Conservation (phyloP, 1,139 yeast genomes). For the Wickerhamiella pararugosa region DNA sequence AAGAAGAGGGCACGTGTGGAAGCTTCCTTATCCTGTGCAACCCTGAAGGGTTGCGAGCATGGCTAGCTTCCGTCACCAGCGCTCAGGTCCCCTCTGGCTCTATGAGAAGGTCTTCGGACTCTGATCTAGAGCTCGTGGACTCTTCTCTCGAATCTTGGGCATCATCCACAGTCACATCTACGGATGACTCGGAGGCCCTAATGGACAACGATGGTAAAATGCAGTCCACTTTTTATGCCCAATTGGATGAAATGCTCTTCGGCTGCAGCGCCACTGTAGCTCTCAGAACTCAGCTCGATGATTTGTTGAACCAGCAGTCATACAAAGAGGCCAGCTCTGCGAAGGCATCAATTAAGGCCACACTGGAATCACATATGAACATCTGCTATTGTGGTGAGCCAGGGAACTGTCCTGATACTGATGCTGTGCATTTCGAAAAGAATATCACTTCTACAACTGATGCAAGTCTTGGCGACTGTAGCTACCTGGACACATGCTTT, state of each 20-base stretch:
- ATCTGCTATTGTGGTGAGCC: neutral
- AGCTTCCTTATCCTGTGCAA: constrained; percentile 1
- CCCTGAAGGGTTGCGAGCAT: neutral
- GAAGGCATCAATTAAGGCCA: neutral
- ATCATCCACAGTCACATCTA: neutral
- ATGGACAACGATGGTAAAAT: neutral
- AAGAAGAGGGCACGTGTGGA: neutral
- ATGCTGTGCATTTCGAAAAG: constrained; percentile 20
- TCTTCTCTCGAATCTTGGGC: neutral
- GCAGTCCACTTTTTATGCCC: neutral
- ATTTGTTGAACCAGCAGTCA: neutral
- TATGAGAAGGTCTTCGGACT: neutral
- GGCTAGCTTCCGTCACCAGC: neutral
- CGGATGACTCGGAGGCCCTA: neutral
- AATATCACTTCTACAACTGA: constrained; percentile 38
- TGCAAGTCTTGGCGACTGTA: constrained; percentile 68
- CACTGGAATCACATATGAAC: neutral
- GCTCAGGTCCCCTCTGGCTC: neutral
- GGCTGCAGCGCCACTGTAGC: neutral
- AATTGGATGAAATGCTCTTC: neutral
- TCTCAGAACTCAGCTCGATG: neutral
- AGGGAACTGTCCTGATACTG: too few relatives aligned
- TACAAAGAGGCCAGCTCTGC: neutral
- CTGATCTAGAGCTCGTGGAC: neutral
- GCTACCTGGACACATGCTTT: constrained; percentile 87